Conservation (phyloP, 768 basidiomycete species). For the Suillus hirtellus region DNA sequence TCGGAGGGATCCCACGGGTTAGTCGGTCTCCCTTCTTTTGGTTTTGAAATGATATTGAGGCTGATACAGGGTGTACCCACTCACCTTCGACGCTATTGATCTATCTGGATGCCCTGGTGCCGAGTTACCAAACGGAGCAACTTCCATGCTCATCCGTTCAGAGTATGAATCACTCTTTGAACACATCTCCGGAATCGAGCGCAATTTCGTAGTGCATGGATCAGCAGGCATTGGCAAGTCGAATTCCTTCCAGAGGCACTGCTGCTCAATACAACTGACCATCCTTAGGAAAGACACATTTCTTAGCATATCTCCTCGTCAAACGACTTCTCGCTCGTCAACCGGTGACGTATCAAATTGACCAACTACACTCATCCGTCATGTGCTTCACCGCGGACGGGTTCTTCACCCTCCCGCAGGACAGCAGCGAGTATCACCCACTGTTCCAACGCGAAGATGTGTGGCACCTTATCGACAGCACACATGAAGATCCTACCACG, state of each 20-base stretch:
- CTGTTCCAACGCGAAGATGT: slow-evolving; percentile 2
- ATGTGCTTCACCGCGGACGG: slow-evolving; percentile 3
- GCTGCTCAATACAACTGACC: not conserved
- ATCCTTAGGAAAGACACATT: slow-evolving; percentile 4
- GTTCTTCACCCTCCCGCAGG: not conserved
- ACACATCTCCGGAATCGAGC: not conserved
- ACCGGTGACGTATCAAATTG: not conserved
- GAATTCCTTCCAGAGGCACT: not conserved
- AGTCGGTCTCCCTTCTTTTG: not conserved
- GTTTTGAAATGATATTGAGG: not conserved
- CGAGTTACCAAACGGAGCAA: slow-evolving; percentile 1
- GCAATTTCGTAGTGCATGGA: not conserved
- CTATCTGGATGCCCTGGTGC: not conserved
- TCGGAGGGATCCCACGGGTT: not conserved
- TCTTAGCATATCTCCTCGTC: slow-evolving; percentile 1
- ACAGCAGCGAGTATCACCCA: not conserved
- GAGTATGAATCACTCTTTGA: not conserved
- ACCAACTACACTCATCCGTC: not conserved
- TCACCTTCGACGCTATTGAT: not conserved
- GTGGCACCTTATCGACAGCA: slow-evolving; percentile 1
- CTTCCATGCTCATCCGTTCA: slow-evolving; percentile 5
- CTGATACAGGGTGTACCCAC: not conserved
- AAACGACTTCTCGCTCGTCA: slow-evolving; percentile 4
- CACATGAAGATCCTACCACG: not conserved
- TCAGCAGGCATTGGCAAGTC: not conserved